phyloP scores from a whole-genome alignment of 2,329 filamentous ascomycete species.

The Fusarium longipes region DNA sequence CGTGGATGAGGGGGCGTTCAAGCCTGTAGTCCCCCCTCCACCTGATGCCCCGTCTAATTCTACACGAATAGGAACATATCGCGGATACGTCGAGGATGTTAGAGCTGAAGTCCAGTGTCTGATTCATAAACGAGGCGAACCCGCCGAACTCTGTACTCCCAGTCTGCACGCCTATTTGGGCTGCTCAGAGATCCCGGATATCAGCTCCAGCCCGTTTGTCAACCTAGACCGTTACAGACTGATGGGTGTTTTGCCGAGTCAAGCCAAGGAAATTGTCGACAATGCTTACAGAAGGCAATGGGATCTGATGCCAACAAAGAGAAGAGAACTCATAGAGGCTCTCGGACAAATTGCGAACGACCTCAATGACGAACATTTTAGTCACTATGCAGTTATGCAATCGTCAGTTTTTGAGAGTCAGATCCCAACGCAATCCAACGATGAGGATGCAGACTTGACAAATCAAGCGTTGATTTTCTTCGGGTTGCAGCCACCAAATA shows the following conservation, averaged over 20 bases:
- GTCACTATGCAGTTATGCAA: slow-evolving; percentile 54
- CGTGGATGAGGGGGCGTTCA: slow-evolving; percentile 55
- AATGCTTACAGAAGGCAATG: slow-evolving; percentile 57
- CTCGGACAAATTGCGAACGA: slow-evolving; percentile 53
- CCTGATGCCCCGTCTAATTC: slow-evolving; percentile 49
- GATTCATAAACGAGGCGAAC: slow-evolving; percentile 52
- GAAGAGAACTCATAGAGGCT: slow-evolving; percentile 49
- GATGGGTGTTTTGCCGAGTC: slow-evolving; percentile 54
- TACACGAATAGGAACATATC: slow-evolving; percentile 55
- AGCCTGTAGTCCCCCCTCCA: slow-evolving; percentile 51
- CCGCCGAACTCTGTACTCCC: slow-evolving; percentile 49
- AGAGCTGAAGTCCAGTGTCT: slow-evolving; percentile 61
- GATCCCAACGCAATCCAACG: slow-evolving; percentile 42
- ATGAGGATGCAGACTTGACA: slow-evolving; percentile 49
- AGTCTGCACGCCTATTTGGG: slow-evolving; percentile 50
- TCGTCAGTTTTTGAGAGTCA: slow-evolving; percentile 56
- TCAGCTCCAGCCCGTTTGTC: slow-evolving; percentile 46
- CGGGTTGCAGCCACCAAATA: slow-evolving; percentile 51
- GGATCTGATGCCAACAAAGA: slow-evolving; percentile 50
- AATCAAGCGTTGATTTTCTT: slow-evolving; percentile 52
- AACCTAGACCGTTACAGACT: slow-evolving; percentile 51
- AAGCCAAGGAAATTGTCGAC: slow-evolving; percentile 51
- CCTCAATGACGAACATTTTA: slow-evolving; percentile 49
- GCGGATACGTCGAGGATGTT: slow-evolving; percentile 63
- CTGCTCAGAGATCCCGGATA: slow-evolving; percentile 47